Evolutionary conservation across 768 basidiomycete genomes (phyloP), one percentile per base, ranked within the genome.

Genomic region (Hemileccinum rubropunctum): DNA sequence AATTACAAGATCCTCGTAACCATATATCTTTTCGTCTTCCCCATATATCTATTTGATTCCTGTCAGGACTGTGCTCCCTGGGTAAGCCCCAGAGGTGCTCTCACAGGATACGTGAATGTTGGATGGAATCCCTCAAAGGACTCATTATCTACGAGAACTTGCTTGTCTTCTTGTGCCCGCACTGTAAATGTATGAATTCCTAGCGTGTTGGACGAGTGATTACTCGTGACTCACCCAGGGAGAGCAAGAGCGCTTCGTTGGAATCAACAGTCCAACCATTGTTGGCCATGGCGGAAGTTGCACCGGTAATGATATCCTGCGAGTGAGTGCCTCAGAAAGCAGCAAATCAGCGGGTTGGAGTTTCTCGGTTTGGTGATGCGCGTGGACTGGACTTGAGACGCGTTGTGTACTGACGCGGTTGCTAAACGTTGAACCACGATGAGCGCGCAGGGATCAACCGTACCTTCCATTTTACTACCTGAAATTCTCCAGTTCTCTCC

Each of bases 1-100:
- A 58, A 98, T 86, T 23, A 78, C 66, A 30, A 99, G 76, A 61
- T 86, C 86, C 53, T 83, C 79, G 71, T 97, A 98, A 2, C 95
- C 95, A 65, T 95, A 98, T 48, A 98, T 86, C 72, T 86, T 94
- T 72, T 99, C 94, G 46, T 95, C 89, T 60, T 98, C 92, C 45
- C 95, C 95, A 63, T 84, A 98, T 61, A 99, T 94, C 90, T 92
- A 37, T 45, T 45, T 6, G 15, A 41, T 28, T 26, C 12, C 11
- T 17, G 13, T 65, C 23, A 58, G 43, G 21, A 38, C 34, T n/a
- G 32, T 9, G 45, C 37, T 52, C n/a, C 8, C 11, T 8, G 28
- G 20, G 15, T 28, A 18, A 41, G 34, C 30, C 20, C n/a, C 1
- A 23, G 38, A 21, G 12, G n/a, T 39, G 34, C n/a, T 35, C 63